Percentiles rank a stretch among this genome's conserved stretches.
Conservation (phyloP, 192 early-diverging fungal species). For the Rhizophagus sp. region DNA sequence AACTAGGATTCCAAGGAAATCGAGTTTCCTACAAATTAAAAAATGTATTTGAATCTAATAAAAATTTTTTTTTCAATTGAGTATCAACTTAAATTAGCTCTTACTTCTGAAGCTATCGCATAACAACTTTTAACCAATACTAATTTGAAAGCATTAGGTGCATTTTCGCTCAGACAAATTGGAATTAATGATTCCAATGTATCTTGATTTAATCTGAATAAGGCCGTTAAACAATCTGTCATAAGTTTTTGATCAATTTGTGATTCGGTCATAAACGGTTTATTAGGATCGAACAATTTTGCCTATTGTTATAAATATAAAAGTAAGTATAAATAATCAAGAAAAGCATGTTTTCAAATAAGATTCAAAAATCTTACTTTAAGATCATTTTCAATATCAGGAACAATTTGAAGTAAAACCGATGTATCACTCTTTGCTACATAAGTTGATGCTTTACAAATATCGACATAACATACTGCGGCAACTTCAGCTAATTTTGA, state of each 20-base stretch:
- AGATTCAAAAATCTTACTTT: slow-evolving; percentile 40
- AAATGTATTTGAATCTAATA: not conserved
- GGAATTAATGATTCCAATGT: slow-evolving; percentile 75
- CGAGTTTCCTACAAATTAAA: slow-evolving; percentile 37
- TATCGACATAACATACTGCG: slow-evolving; percentile 71
- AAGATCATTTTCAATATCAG: slow-evolving; percentile 77
- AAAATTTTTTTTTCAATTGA: not conserved
- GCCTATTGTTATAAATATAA: slow-evolving; percentile 39
- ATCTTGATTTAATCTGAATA: slow-evolving; percentile 77
- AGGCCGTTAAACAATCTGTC: slow-evolving; percentile 70
- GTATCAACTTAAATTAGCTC: not conserved
- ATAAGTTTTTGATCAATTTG: slow-evolving; percentile 83
- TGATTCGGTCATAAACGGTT: slow-evolving; percentile 49
- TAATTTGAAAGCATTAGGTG: slow-evolving; percentile 77
- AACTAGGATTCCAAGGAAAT: slow-evolving; percentile 72
- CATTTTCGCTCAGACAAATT: slow-evolving; percentile 63
- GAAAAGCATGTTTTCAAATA: not conserved
- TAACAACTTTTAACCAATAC: slow-evolving; percentile 78
- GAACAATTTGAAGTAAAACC: slow-evolving; percentile 62
- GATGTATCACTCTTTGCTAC: slow-evolving; percentile 62
- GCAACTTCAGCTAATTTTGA: slow-evolving; percentile 66
- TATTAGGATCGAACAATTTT: slow-evolving; percentile 63
- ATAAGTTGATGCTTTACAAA: slow-evolving; percentile 73
- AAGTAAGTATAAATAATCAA: not conserved
- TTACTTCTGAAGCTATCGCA: slow-evolving; percentile 63